Conservation (phyloP, 495 filamentous ascomycete species). For the Beverwykella pulmonaria region DNA sequence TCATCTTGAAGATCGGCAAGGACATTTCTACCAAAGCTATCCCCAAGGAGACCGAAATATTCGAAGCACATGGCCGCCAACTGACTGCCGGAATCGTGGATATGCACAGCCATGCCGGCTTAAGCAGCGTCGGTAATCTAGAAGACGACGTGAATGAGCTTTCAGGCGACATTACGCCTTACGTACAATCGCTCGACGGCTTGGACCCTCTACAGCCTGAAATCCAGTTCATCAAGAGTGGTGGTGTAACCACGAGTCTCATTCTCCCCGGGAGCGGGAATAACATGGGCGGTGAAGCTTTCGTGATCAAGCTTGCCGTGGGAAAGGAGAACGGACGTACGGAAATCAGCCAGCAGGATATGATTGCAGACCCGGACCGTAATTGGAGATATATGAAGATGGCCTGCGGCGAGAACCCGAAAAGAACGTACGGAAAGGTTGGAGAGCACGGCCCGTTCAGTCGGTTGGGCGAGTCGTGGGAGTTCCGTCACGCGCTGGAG, state of each 20-base stretch:
- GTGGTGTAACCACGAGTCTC: conserved; percentile 69
- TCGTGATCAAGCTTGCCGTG: conserved; percentile 58
- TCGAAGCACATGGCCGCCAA: conserved; percentile 58
- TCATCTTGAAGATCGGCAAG: conserved; percentile 30
- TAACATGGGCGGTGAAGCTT: conserved; percentile 69
- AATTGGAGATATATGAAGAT: conserved; percentile 67
- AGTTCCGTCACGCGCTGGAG: conserved; percentile 64
- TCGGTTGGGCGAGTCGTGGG: conserved; percentile 63
- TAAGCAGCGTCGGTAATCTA: conserved; percentile 38
- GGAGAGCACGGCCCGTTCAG: conserved; percentile 40
- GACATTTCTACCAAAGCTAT: conserved; percentile 20
- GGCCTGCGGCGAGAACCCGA: conserved; percentile 70
- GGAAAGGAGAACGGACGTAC: conserved; percentile 46
- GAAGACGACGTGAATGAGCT: conserved; percentile 56
- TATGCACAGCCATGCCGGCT: conserved; percentile 63
- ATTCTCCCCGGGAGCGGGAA: conserved; percentile 66
- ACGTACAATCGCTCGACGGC: conserved; percentile 61
- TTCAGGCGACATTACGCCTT: conserved; percentile 53
- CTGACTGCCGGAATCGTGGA: conserved; percentile 67
- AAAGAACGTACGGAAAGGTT: conserved; percentile 51
- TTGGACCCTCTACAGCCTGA: conserved; percentile 59
- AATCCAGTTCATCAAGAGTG: conserved; percentile 64
- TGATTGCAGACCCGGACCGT: conserved; percentile 53
- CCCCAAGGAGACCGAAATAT: conserved; percentile 41
- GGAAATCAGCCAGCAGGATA: conserved; percentile 53